These are phyloP conservation scores for Paraphysoderma sedebokerense DNA, from an alignment of 371 early-diverging fungal species.

Conservation along the genomic window DNA sequence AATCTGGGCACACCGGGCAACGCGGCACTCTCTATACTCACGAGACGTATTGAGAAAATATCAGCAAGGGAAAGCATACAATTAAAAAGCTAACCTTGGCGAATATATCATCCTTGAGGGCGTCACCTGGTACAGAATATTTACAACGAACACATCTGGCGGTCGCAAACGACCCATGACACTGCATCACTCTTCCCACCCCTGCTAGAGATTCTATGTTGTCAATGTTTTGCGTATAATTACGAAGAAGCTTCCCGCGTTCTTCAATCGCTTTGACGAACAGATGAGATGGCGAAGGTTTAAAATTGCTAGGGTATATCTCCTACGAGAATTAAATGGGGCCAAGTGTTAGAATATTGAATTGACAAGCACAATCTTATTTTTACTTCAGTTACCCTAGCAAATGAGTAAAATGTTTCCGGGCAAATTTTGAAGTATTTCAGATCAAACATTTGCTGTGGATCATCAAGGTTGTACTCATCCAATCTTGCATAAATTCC, in stretches of 20 bases:
- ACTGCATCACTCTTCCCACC: conserved; percentile 64
- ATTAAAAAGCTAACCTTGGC: conserved; percentile 10
- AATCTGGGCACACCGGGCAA: conserved; percentile 1
- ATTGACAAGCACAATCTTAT: neutral
- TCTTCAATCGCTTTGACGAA: conserved; percentile 80
- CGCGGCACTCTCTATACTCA: neutral
- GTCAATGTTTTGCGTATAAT: conserved; percentile 98
- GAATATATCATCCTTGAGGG: conserved; percentile 59
- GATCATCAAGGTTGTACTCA: conserved; percentile 24
- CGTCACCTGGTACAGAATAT: conserved; percentile 51
- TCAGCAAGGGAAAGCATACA: neutral
- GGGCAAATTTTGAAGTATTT: conserved; percentile 67
- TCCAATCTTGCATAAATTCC: conserved; percentile 73
- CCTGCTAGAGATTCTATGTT: conserved; percentile 86
- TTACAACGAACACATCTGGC: conserved; percentile 79
- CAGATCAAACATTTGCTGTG: conserved; percentile 23
- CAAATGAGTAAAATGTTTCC: conserved; percentile 85
- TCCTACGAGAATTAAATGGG: conserved; percentile 16
- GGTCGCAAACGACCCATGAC: conserved; percentile 85
- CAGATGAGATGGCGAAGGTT: conserved; percentile 79
- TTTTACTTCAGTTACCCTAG: conserved; percentile 36
- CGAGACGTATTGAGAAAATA: neutral
- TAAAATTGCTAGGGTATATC: conserved; percentile 74
- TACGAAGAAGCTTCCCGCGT: conserved; percentile 61
- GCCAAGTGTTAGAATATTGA: neutral